A percentile compares a stretch with the other conserved stretches of the same genome.
phyloP scores from a whole-genome alignment of 148 eudicot species.

The Limonium bicolor region DNA sequence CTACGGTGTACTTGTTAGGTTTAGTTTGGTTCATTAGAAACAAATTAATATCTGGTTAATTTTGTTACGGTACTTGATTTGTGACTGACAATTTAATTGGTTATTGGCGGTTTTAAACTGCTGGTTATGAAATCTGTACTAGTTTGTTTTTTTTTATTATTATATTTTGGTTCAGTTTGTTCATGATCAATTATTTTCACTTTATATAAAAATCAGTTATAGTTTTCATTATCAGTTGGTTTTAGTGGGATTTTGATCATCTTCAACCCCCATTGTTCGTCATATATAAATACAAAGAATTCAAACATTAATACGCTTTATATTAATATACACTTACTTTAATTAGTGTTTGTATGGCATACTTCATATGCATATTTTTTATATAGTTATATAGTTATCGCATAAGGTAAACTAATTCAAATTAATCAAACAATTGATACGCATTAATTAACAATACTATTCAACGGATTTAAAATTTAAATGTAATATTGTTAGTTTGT shows the following conservation, averaged over 20 bases:
- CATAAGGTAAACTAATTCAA: neutral
- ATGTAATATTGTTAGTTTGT: neutral
- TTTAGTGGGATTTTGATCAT: neutral
- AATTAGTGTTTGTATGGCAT: no score
- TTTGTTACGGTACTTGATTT: no score
- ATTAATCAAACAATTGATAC: neutral
- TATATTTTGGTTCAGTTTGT: no score
- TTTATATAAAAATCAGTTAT: neutral
- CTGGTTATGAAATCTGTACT: no score
- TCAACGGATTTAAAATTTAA: neutral
- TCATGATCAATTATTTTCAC: neutral
- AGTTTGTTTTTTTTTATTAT: no score
- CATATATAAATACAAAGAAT: no score
- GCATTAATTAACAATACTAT: neutral
- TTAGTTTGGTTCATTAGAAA: no score
- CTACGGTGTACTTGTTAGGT: no score
- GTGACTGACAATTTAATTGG: no score
- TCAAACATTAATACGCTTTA: no score
- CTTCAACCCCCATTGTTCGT: neutral
- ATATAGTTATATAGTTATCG: neutral
- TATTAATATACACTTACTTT: neutral
- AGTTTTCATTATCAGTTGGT: neutral
- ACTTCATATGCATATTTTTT: neutral
- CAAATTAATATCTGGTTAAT: no score
- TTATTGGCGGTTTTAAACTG: no score